A percentile compares a stretch with the other conserved stretches of the same genome.
These are phyloP conservation scores for Trichoderma gamsii DNA, from an alignment of 495 filamentous ascomycete species.

Conservation along the genomic window DNA sequence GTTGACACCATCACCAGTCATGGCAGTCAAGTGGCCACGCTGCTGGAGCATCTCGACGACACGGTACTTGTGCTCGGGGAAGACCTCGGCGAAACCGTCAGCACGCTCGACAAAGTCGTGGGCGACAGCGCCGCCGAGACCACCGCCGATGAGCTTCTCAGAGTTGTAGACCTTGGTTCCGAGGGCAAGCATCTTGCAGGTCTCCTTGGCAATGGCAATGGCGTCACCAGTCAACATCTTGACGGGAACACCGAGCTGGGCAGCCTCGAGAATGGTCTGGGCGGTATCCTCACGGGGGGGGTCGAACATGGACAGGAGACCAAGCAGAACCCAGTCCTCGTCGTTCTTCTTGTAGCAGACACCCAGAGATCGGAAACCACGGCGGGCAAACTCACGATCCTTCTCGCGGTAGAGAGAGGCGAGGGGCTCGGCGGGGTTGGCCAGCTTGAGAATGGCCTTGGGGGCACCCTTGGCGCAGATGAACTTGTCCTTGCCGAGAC, in stretches of 20 bases:
- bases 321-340: conserved; percentile 78
- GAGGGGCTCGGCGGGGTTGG: conserved; percentile 66
- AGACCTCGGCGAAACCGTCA: conserved; percentile 93
- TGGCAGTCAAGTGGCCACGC: conserved; percentile 91
- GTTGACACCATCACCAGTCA: conserved; percentile 98
- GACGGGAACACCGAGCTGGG: conserved; percentile 77
- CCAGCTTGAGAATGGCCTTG: conserved; percentile 71
- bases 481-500: conserved; percentile 69
- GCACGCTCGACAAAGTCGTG: conserved; percentile 93
- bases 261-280: conserved; percentile 82
- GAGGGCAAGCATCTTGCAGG: conserved; percentile 79
- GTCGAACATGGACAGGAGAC: conserved; percentile 88
- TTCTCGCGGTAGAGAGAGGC: conserved; percentile 79
- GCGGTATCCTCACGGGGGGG: conserved; percentile 88
- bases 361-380: conserved; percentile 88
- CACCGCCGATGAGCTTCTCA: conserved; percentile 73
- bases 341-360: conserved; percentile 78
- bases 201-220: conserved; percentile 86
- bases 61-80: conserved; percentile 96
- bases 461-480: conserved; percentile 89
- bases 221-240: conserved; percentile 98
- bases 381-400: conserved; percentile 80
- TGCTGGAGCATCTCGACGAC: conserved; percentile 96
- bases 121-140: conserved; percentile 84
- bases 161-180: conserved; percentile 93